These are phyloP conservation scores for Dendrobium catenatum DNA, from an alignment of 106 monocot species.

Conservation along the genomic window DNA sequence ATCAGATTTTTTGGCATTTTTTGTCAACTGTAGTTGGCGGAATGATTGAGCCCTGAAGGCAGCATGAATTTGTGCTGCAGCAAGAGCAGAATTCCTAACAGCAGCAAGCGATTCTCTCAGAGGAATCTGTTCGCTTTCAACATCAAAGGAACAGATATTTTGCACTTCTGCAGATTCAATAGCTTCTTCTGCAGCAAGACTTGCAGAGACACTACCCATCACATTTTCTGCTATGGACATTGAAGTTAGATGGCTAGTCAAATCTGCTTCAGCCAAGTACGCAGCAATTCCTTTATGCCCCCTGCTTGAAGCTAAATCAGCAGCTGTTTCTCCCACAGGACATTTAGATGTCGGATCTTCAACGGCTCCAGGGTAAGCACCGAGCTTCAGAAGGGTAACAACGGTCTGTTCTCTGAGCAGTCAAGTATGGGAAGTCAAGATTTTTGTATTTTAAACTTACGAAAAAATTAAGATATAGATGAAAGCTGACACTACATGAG, in stretches of 20 bases:
- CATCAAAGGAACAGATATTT: slow-evolving; percentile 3
- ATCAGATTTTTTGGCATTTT: slow-evolving; percentile 1
- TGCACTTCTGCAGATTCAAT: slow-evolving; percentile 10
- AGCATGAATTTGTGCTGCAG: slow-evolving; percentile 42
- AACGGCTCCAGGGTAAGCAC: slow-evolving; percentile 54
- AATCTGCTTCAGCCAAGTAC: slow-evolving; percentile 67
- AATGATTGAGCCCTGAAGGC: slow-evolving; percentile 41
- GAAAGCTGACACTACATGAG: background rate
- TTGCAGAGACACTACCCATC: slow-evolving; percentile 19
- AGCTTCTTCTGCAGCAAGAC: slow-evolving; percentile 31
- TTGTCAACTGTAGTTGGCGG: slow-evolving; percentile 17
- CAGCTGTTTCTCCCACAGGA: slow-evolving; percentile 57
- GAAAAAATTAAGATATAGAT: background rate
- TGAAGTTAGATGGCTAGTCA: slow-evolving; percentile 41
- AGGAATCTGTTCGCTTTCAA: slow-evolving; percentile 10
- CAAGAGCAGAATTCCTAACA: slow-evolving; percentile 45
- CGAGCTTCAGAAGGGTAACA: slow-evolving; percentile 39
- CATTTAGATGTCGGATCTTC: slow-evolving; percentile 60
- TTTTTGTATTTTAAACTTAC: background rate
- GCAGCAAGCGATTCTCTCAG: slow-evolving; percentile 37
- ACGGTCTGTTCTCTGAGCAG: slow-evolving; percentile 56
- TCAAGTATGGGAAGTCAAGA: slow-evolving; percentile 6
- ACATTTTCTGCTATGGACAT: slow-evolving; percentile 21
- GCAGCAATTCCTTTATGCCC: slow-evolving; percentile 81
- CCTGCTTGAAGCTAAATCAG: slow-evolving; percentile 64